Conservation (phyloP, 768 basidiomycete genomes). For the Hypholoma sublateritium region DNA sequence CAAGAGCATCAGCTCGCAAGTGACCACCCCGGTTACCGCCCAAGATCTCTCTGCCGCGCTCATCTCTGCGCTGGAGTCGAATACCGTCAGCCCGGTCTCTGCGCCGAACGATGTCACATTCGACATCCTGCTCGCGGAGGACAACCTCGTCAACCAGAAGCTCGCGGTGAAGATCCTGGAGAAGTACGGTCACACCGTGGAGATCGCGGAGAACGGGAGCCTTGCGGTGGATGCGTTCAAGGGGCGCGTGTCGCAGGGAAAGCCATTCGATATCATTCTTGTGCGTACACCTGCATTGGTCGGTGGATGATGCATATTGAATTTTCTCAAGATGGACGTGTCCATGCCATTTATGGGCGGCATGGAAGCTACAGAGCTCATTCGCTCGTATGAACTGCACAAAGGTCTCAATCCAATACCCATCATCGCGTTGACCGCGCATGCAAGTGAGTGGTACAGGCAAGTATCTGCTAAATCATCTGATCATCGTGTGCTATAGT, state of each 20-base stretch:
- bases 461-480: neutral
- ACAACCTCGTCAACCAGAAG: slow-evolving; percentile 95
- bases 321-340: slow-evolving; percentile 80
- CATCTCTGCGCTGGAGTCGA: slow-evolving; percentile 91
- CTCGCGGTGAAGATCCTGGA: slow-evolving; percentile 95
- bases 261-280: slow-evolving; percentile 89
- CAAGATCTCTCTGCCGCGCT: slow-evolving; percentile 92
- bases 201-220: slow-evolving; percentile 97
- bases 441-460: slow-evolving; percentile 77
- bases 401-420: slow-evolving; percentile 73
- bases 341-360: slow-evolving; percentile 99
- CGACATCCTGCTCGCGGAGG: slow-evolving; percentile 95
- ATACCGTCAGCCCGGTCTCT: slow-evolving; percentile 86
- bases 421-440: slow-evolving; percentile 95
- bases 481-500: slow-evolving; percentile 41
- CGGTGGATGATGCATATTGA: neutral
- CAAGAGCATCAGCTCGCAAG: slow-evolving; percentile 93
- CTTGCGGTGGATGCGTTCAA: slow-evolving; percentile 93
- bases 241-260: slow-evolving; percentile 62
- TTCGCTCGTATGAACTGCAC: slow-evolving; percentile 80
- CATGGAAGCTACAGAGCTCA: slow-evolving; percentile 94
- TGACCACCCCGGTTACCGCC: slow-evolving; percentile 85
- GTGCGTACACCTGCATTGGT: slow-evolving; percentile 44
- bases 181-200: slow-evolving; percentile 92
- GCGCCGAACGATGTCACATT: slow-evolving; percentile 84